Base-by-base conservation (phyloP, 148 eudicot genomes). In the Dianthus caryophyllus region DNA sequence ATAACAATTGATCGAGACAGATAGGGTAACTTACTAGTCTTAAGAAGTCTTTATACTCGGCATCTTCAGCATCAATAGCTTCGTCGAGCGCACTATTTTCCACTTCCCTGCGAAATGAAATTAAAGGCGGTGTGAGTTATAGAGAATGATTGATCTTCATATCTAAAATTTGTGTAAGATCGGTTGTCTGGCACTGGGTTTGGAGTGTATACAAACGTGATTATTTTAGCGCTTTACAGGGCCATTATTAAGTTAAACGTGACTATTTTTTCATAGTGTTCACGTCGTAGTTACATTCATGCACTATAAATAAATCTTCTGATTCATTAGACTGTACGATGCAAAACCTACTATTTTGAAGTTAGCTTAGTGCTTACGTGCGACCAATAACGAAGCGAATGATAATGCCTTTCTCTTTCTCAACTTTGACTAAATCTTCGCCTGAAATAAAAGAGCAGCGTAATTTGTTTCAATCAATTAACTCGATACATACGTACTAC, bases 1-100 rank as follows among this genome's bases (percentile, higher is more conserved):
- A n/a, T n/a, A n/a, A n/a, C n/a, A n/a, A n/a, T n/a, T n/a, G n/a
- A n/a, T n/a, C n/a, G n/a, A n/a, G n/a, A n/a, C n/a, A n/a, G n/a
- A n/a, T n/a, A n/a, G n/a, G n/a, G n/a, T n/a, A n/a, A n/a, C 86
- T 71, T 76, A 85, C 90, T 57, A 85, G 86, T 70, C 83, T 72
- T 56, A 85, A 69, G 71, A 85, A 78, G 76, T 85, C 90, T 43
- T 79, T 79, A 66, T 83, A 82, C 72, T 77, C 77, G 12, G 79
- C 54, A 15, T 84, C 65, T 69, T 84, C 87, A 13, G 79, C 76
- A 46, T 84, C 80, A 3, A 84, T 72, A 5, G 82, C 85, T 66
- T 73, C 71, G 64, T 82, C 88, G 39, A 82, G 72, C 70, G 82
- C 72, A 50, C 88, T 80, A 27, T 77, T 76, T 8, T 81, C 80